phyloP scores from a whole-genome alignment of 495 filamentous ascomycete genomes.

The Xylaria scruposa region DNA sequence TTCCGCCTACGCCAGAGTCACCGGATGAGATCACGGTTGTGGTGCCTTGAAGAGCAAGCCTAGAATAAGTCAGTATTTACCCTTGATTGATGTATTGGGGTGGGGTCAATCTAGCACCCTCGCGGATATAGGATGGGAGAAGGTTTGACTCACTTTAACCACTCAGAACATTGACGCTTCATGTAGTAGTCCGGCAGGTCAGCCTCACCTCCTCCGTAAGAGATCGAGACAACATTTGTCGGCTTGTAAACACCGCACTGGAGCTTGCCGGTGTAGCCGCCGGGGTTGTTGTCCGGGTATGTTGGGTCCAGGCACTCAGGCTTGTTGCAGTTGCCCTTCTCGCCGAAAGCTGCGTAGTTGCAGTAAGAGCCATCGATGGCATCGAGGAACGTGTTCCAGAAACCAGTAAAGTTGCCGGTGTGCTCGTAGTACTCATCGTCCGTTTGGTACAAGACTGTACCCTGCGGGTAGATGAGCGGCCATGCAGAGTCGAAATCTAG shows the following conservation, averaged over 20 bases:
- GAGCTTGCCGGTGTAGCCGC: conserved; percentile 61
- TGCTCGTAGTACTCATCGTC: conserved; percentile 60
- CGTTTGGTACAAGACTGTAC: conserved; percentile 62
- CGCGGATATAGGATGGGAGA: too few relatives aligned
- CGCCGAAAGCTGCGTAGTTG: conserved; percentile 50
- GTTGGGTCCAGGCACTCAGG: conserved; percentile 46
- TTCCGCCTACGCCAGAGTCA: conserved; percentile 60
- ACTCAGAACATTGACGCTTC: conserved; percentile 43
- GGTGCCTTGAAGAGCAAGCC: conserved; percentile 64
- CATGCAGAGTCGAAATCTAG: conserved; percentile 47
- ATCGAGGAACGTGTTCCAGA: conserved; percentile 52
- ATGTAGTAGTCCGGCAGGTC: conserved; percentile 36
- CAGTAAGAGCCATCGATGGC: conserved; percentile 70
- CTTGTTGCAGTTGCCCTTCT: conserved; percentile 41
- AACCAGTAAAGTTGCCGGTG: conserved; percentile 48
- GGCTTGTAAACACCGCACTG: conserved; percentile 59
- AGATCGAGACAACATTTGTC: conserved; percentile 44
- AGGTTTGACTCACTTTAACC: conserved; percentile 54
- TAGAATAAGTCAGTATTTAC: neutral
- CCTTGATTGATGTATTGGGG: too few relatives aligned
- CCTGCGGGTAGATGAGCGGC: conserved; percentile 63
- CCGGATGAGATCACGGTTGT: conserved; percentile 64
- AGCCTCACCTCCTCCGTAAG: conserved; percentile 41
- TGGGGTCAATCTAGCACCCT: too few relatives aligned
- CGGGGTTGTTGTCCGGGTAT: conserved; percentile 57